phyloP scores from a whole-genome alignment of 371 early-diverging fungal species.

The Zychaea mexicana region DNA sequence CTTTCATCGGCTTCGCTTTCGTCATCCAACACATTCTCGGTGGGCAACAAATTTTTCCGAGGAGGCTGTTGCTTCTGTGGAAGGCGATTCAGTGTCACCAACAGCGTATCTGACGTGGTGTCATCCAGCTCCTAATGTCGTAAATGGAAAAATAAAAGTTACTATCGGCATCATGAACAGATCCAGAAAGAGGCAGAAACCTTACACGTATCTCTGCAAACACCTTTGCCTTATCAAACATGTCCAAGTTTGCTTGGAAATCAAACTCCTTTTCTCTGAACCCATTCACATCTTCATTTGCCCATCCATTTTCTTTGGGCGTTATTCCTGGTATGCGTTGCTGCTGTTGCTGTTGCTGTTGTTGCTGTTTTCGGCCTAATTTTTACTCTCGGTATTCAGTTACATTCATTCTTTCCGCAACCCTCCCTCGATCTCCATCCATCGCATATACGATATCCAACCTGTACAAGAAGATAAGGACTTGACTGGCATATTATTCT shows the following conservation, averaged over 20 bases:
- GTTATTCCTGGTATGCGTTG: too few species aligned
- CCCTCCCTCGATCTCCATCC: neutral
- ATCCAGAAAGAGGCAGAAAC: neutral
- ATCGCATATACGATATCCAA: neutral
- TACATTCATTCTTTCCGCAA: too few species aligned
- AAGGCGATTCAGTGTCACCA: slow-evolving; percentile 69
- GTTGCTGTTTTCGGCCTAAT: slow-evolving; percentile 19
- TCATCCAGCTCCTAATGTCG: slow-evolving; percentile 64
- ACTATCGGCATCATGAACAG: neutral
- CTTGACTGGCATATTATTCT: neutral
- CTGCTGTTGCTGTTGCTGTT: slow-evolving; percentile 8
- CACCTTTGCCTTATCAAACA: slow-evolving; percentile 79
- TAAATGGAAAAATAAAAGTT: neutral
- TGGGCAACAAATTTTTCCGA: slow-evolving; percentile 46
- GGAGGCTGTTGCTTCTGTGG: slow-evolving; percentile 21
- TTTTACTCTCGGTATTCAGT: neutral
- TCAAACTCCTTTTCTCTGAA: slow-evolving; percentile 77
- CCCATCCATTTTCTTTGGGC: slow-evolving; percentile 54
- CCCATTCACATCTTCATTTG: slow-evolving; percentile 59
- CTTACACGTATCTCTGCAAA: slow-evolving; percentile 80
- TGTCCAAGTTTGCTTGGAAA: slow-evolving; percentile 75
- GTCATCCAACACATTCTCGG: slow-evolving; percentile 59
- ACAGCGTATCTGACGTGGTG: slow-evolving; percentile 69
- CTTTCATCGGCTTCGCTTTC: slow-evolving; percentile 19
- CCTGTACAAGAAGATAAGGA: neutral